These are phyloP conservation scores for Microbotryum lychnidis-dioicae DNA, from an alignment of 1,284 basidiomycete species.

Conservation along the genomic window DNA sequence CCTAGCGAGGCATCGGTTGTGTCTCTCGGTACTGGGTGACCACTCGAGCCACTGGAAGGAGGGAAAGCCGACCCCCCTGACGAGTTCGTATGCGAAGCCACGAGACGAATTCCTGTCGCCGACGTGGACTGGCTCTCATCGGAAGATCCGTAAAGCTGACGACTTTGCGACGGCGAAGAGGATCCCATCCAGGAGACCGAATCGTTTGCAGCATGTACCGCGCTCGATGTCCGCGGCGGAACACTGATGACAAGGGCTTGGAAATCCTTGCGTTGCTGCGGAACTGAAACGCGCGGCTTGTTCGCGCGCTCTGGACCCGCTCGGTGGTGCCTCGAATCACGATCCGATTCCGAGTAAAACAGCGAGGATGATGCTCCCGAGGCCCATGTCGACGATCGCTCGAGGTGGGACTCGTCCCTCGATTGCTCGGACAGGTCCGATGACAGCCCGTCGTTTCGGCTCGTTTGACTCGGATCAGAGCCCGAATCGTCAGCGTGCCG, in stretches of 20 bases:
- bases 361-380: constrained; percentile 29
- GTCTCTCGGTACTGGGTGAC: too few relatives aligned
- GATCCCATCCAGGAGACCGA: constrained; percentile 10
- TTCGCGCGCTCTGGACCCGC: constrained; percentile 8
- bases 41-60: too few relatives aligned
- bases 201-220: constrained; percentile 2
- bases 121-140: constrained; percentile 2
- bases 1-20: too few relatives aligned
- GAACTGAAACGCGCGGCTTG: constrained; percentile 19
- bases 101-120: not conserved
- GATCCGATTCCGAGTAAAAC: constrained; percentile 32
- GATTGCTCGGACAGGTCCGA: constrained; percentile 3
- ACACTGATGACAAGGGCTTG: constrained; percentile 18
- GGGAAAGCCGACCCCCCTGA: not conserved
- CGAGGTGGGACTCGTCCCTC: not conserved
- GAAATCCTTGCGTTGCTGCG: constrained; percentile 30
- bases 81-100: not conserved
- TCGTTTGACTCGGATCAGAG: constrained; percentile 1
- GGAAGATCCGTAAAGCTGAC: not conserved
- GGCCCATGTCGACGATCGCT: constrained; percentile 28
- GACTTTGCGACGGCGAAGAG: not conserved
- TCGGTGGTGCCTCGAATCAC: constrained; percentile 11
- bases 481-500: not conserved
- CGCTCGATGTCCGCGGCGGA: not conserved
- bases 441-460: not conserved